A percentile compares a stretch with the other conserved stretches of the same genome.
These are phyloP conservation scores for Gilbertella persicaria DNA, from an alignment of 371 early-diverging fungal genomes.

Conservation along the genomic window DNA sequence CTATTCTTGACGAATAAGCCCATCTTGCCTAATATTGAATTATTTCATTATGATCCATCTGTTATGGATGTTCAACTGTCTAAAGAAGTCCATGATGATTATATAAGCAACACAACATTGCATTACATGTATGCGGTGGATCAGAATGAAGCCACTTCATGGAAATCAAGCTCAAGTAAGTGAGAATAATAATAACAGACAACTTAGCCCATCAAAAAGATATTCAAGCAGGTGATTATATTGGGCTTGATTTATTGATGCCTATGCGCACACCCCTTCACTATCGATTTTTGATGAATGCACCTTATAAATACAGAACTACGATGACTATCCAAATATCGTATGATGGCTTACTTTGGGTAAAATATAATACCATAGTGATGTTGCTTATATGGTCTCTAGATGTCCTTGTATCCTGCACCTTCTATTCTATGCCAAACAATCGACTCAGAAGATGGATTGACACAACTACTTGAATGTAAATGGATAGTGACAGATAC, in stretches of 20 bases:
- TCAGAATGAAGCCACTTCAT: constrained; percentile 40
- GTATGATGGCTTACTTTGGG: constrained; percentile 48
- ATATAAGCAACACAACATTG: constrained; percentile 18
- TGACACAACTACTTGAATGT: constrained; percentile 29
- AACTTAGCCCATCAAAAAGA: constrained; percentile 16
- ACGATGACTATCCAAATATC: constrained; percentile 40
- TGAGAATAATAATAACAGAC: constrained; percentile 18
- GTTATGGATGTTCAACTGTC: constrained; percentile 44
- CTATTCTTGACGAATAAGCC: constrained; percentile 59
- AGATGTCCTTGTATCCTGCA: constrained; percentile 31
- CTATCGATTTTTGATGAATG: constrained; percentile 44
- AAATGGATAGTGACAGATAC: constrained; percentile 41
- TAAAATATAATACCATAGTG: constrained; percentile 13
- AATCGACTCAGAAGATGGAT: constrained; percentile 6
- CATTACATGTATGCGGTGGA: constrained; percentile 59
- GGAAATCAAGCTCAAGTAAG: constrained; percentile 44
- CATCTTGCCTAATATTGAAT: constrained; percentile 46
- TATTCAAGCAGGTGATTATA: constrained; percentile 57
- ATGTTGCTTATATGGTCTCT: background rate
- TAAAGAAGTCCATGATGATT: constrained; percentile 52
- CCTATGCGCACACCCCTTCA: constrained; percentile 51
- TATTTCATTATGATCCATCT: constrained; percentile 56
- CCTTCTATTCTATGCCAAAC: constrained; percentile 17
- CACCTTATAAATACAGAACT: constrained; percentile 37
- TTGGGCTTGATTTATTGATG: constrained; percentile 63